Percentiles rank a stretch among this genome's conserved stretches.
These are phyloP conservation scores for Umbilicaria muhlenbergii DNA, from an alignment of 495 filamentous ascomycete genomes.

Conservation along the genomic window DNA sequence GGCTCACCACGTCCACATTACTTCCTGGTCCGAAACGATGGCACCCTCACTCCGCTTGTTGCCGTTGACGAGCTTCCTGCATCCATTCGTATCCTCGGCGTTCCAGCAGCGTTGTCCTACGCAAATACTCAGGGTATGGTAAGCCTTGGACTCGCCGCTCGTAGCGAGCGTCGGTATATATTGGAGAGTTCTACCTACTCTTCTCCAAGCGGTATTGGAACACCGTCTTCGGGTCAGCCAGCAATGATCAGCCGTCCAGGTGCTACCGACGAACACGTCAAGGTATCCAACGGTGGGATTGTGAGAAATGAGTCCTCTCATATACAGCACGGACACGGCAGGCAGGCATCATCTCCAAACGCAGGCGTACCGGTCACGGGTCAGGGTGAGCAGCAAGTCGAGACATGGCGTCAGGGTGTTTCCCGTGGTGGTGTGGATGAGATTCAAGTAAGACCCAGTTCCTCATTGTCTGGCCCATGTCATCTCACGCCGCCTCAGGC, in stretches of 20 bases:
- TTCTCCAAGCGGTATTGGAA: too few relatives aligned
- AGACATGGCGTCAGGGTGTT: slow-evolving; percentile 2
- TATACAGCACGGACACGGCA: too few relatives aligned
- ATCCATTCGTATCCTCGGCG: slow-evolving; percentile 19
- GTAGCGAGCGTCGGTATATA: slow-evolving; percentile 19
- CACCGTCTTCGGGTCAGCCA: too few relatives aligned
- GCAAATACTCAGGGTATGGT: slow-evolving; percentile 30
- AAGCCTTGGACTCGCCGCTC: slow-evolving; percentile 22
- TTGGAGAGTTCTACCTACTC: slow-evolving; percentile 11
- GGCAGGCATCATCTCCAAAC: too few relatives aligned
- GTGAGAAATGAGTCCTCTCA: too few relatives aligned
- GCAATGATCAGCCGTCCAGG: too few relatives aligned
- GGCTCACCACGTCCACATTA: slow-evolving; percentile 25
- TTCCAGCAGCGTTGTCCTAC: slow-evolving; percentile 18
- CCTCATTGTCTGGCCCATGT: too few relatives aligned
- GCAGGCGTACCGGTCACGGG: too few relatives aligned
- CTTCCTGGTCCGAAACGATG: slow-evolving; percentile 41
- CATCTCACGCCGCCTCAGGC: not conserved
- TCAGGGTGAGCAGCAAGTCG: not conserved
- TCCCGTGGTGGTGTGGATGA: not conserved
- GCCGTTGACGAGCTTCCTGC: slow-evolving; percentile 48
- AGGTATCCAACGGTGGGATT: too few relatives aligned
- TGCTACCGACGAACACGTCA: too few relatives aligned
- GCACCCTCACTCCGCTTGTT: slow-evolving; percentile 43
- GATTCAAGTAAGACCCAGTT: slow-evolving; percentile 1